phyloP scores from a whole-genome alignment of 306 rosid genomes.

The Gastrolobium villosum region DNA sequence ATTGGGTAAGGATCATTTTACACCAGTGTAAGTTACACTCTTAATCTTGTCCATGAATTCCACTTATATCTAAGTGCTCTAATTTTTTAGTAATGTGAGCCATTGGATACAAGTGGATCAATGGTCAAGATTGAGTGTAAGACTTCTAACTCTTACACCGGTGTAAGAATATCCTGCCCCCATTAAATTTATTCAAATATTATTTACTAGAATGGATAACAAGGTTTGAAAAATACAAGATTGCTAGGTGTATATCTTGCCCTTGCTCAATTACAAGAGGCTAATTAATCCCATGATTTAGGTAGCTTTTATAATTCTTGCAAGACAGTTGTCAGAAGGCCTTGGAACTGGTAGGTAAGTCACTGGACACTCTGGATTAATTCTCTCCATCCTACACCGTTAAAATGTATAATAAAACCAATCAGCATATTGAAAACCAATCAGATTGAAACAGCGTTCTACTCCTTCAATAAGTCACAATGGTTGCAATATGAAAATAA shows the following conservation, averaged over 20 bases:
- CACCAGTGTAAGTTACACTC: too few species aligned
- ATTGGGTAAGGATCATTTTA: too few species aligned
- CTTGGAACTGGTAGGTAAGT: conserved; percentile 61
- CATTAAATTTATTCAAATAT: conserved; percentile 20
- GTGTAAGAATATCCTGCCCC: too few species aligned
- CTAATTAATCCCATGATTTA: conserved; percentile 34
- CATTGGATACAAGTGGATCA: too few species aligned
- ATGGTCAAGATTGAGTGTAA: too few species aligned
- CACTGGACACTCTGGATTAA: conserved; percentile 56
- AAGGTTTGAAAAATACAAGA: background rate
- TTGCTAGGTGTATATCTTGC: background rate
- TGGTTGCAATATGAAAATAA: background rate
- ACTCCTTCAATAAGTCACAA: conserved; percentile 10
- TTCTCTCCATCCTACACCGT: conserved; percentile 63
- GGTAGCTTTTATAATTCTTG: conserved; percentile 57
- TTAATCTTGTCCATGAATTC: too few species aligned
- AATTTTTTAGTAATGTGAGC: too few species aligned
- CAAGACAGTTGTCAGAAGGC: conserved; percentile 70
- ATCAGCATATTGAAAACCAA: background rate
- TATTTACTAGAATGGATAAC: background rate
- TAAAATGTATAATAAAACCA: background rate
- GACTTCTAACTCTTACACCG: too few species aligned
- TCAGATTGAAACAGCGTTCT: conserved; percentile 6
- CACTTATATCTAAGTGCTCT: too few species aligned
- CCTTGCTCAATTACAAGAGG: background rate